Evolutionary conservation across 257 asterid genomes (phyloP).

Genomic region (Scutellaria baicalensis): DNA sequence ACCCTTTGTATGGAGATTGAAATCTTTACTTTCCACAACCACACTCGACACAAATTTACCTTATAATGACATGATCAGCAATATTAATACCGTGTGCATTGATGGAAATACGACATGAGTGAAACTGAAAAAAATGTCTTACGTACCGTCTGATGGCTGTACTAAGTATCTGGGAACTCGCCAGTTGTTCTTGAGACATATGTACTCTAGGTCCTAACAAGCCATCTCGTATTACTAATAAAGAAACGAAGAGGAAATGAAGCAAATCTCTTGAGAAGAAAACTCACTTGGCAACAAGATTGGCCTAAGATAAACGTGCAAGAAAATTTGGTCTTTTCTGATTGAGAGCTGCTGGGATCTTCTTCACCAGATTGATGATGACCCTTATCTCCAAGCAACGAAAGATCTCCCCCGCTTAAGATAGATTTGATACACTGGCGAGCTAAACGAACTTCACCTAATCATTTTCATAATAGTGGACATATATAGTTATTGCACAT

Average conservation of each 20-base stretch:
- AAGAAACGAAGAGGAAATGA: not conserved
- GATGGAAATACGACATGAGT: not conserved
- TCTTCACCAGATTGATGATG: not conserved
- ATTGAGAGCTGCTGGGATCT: not conserved
- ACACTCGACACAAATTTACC: constrained; percentile 30
- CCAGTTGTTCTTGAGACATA: constrained; percentile 34
- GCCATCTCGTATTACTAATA: not conserved
- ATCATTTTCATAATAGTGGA: not conserved
- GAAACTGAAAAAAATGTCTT: not conserved
- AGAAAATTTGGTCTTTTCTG: not conserved
- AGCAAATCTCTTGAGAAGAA: not conserved
- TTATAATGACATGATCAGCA: not conserved
- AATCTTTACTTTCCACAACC: constrained; percentile 10
- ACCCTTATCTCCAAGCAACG: constrained; percentile 9
- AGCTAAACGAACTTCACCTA: constrained; percentile 27
- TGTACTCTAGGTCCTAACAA: constrained; percentile 34
- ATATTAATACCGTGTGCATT: not conserved
- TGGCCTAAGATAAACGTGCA: constrained; percentile 17
- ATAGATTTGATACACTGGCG: constrained; percentile 10
- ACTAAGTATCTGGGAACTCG: constrained; percentile 27
- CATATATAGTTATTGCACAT: not conserved
- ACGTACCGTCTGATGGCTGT: constrained; percentile 31
- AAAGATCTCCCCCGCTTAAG: not conserved
- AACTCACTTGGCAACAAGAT: constrained; percentile 29
- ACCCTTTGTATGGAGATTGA: constrained; percentile 10